Percentiles rank a stretch among this genome's conserved stretches.
phyloP scores from a whole-genome alignment of 306 rosid genomes.

The Medicago lupulina region DNA sequence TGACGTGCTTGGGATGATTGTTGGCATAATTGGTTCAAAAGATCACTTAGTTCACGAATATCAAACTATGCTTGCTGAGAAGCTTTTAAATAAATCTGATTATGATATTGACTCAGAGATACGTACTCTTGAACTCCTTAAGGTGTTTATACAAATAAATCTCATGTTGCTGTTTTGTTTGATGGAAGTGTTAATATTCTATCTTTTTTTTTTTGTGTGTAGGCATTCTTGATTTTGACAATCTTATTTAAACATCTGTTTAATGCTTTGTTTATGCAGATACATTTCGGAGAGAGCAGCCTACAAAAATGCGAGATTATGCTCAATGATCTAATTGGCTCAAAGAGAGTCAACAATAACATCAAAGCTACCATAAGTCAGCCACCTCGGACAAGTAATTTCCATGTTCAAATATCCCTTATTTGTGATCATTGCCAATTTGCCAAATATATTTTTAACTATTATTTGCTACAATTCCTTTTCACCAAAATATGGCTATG shows the following conservation, averaged over 20 bases:
- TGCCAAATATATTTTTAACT: not conserved
- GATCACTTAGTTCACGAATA: conserved; percentile 91
- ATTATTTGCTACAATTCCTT: not conserved
- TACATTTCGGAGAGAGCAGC: not conserved
- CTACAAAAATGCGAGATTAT: not conserved
- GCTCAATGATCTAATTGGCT: not conserved
- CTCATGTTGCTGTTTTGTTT: conserved; percentile 24
- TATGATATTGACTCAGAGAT: conserved; percentile 92
- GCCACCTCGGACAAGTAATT: not conserved
- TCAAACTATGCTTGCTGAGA: conserved; percentile 97
- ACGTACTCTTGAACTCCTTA: conserved; percentile 91
- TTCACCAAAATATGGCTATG: not conserved
- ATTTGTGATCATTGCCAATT: not conserved
- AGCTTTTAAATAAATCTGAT: conserved; percentile 89
- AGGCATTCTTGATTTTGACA: not conserved
- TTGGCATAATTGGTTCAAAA: conserved; percentile 90
- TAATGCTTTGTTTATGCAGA: not conserved
- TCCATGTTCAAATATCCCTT: not conserved
- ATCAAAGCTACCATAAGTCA: not conserved
- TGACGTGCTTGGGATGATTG: conserved; percentile 97
- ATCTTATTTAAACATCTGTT: not conserved
- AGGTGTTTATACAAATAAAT: conserved; percentile 54
- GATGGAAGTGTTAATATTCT: conserved; percentile 33
- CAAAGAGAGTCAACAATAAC: not conserved
- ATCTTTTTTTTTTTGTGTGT: conserved; percentile 8